Percentiles rank a stretch among this genome's conserved stretches.
Evolutionary conservation across 805 yeast genomes (phyloP).

Genomic region (Nakazawaea ishiwadae): DNA sequence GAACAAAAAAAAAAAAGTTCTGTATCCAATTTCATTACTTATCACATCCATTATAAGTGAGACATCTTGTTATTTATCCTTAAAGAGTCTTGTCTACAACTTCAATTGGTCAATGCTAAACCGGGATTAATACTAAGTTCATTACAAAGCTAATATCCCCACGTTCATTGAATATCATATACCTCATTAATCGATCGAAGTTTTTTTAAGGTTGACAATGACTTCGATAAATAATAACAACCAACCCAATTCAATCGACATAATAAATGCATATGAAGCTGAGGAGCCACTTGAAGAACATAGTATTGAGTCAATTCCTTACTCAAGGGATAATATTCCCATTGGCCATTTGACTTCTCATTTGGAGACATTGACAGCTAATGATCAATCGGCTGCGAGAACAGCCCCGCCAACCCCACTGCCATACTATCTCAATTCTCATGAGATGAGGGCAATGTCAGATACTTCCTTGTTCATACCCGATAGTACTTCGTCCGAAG

Average conservation of each 20-base stretch:
- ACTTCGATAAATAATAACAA: neutral
- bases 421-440: constrained; percentile 1
- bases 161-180: too few species aligned
- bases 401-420: constrained; percentile 4
- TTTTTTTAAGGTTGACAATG: too few species aligned
- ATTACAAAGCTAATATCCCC: too few species aligned
- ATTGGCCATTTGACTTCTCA: constrained; percentile 11
- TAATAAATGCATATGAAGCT: constrained; percentile 1
- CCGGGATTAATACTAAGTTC: neutral
- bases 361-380: constrained; percentile 6
- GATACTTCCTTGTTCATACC: constrained; percentile 12
- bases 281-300: neutral
- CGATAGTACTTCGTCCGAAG: constrained; percentile 2
- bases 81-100: too few species aligned
- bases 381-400: neutral
- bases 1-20: neutral
- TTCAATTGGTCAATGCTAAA: neutral
- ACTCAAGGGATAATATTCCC: constrained; percentile 10
- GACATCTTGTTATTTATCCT: too few species aligned
- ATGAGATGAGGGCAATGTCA: constrained; percentile 12
- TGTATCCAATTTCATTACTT: neutral
- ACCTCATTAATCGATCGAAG: too few species aligned
- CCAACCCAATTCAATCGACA: neutral
- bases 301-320: neutral
- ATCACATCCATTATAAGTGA: too few species aligned